Conservation (phyloP, 2,329 filamentous ascomycete genomes). For the Hysterium pulicare region DNA sequence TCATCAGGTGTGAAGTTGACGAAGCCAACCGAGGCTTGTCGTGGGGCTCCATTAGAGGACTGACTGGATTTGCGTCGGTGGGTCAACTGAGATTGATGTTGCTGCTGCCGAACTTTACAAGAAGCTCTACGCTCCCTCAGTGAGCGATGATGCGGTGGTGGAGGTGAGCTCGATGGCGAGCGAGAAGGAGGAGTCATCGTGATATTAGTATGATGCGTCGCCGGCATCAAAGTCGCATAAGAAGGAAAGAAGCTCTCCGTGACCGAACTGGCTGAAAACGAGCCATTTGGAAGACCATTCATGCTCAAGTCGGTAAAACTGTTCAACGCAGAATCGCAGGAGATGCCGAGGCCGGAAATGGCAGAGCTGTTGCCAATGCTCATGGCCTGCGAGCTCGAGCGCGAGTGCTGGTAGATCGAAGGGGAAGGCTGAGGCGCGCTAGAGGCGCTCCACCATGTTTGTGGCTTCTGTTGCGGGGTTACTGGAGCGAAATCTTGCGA, state of each 20-base stretch:
- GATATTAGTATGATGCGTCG: conserved; percentile 6
- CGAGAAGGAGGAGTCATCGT: conserved; percentile 19
- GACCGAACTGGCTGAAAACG: conserved; percentile 11
- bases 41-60: conserved; percentile 22
- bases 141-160: conserved; percentile 13
- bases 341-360: conserved; percentile 29
- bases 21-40: conserved; percentile 60
- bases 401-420: conserved; percentile 17
- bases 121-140: conserved; percentile 5
- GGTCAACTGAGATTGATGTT: conserved; percentile 4
- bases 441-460: conserved; percentile 25
- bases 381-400: conserved; percentile 4
- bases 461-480: conserved; percentile 14
- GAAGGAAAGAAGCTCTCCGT: not conserved
- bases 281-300: not conserved
- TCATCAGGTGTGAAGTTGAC: conserved; percentile 89
- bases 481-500: conserved; percentile 24
- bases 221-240: conserved; percentile 17
- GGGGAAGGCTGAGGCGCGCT: conserved; percentile 14
- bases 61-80: conserved; percentile 19
- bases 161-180: conserved; percentile 6
- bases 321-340: conserved; percentile 21
- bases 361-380: conserved; percentile 7
- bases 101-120: not conserved
- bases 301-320: conserved; percentile 1